Evolutionary conservation across 2,329 filamentous ascomycete genomes (phyloP).

Genomic region (Cryphonectria nitschkei): DNA sequence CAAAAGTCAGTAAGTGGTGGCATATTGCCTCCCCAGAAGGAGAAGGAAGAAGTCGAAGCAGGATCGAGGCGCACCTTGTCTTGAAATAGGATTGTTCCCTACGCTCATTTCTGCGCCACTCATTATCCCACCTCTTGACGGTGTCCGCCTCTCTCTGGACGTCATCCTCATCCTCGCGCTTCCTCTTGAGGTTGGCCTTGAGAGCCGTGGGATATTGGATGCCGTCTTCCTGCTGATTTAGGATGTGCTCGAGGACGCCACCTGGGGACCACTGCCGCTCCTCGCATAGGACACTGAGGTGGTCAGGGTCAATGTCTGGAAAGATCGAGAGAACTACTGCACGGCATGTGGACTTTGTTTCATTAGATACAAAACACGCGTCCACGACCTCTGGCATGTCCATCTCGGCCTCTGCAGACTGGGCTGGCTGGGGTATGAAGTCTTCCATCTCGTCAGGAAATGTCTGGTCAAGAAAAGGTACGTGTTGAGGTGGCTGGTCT

Average conservation of each 20-base stretch:
- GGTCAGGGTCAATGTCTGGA: constrained; percentile 49
- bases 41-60: neutral
- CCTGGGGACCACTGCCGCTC: constrained; percentile 37
- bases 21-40: neutral
- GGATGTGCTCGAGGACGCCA: constrained; percentile 42
- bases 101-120: constrained; percentile 28
- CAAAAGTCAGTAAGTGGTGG: constrained; percentile 3
- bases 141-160: constrained; percentile 30
- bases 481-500: neutral
- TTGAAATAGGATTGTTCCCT: constrained; percentile 30
- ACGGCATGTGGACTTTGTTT: constrained; percentile 34
- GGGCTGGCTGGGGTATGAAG: neutral
- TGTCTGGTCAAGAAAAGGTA: neutral
- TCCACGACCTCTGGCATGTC: too few species aligned
- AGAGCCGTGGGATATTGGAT: constrained; percentile 41
- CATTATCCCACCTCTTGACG: constrained; percentile 31
- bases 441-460: neutral
- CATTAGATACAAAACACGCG: neutral
- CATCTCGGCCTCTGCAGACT: neutral
- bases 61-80: constrained; percentile 18
- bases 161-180: constrained; percentile 37
- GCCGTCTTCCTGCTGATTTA: constrained; percentile 46
- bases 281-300: constrained; percentile 38
- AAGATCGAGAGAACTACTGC: constrained; percentile 43
- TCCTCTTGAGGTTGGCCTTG: constrained; percentile 44